Base-by-base conservation (phyloP, 2,329 filamentous ascomycete genomes). In the Cordyceps javanica region DNA sequence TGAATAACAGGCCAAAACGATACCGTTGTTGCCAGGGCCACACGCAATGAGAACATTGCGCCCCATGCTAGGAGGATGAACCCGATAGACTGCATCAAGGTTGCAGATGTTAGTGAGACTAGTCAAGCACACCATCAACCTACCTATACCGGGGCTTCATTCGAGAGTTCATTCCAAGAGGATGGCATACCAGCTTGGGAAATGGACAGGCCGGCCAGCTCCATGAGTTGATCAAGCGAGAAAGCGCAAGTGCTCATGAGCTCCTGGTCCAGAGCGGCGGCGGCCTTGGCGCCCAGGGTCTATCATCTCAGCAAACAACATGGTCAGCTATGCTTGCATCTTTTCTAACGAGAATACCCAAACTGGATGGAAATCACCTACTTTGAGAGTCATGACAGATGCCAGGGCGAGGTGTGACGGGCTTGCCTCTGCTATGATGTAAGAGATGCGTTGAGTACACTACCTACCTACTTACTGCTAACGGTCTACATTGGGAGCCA, bases 181-280 rank as follows among this genome's bases (percentile, higher is more conserved):
- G n/a, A 36, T 19, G 5, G 62, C 77, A 59, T 69, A 92, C 91
- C 86, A 52, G 89, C 91, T 78, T 97, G 91, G 13, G 93, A 93
- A 26, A 97, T 91, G 1, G 91, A 92, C 0, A 99, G 80, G 0
- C 94, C 94, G 44, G 94, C 94, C 8, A 99, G 77, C 70, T 97
- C 94, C 94, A 99, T 97, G 50, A 99, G 78, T 73, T 99, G 94
- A 69, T 97, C 94, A 57, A 99, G 82, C 11, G 91, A 96, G 74
- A 96, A 99, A 9, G 89, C 91, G 1, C 86, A 84, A 11, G 83
- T 82, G 68, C 85, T 89, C 92, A 99, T 97, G 61, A 99, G 86
- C 70, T 99, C 93, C 72, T 90, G 87, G 70, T 99, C 94, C 19
- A 99, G 82, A 49, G 90, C 89, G 0, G 90, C 88, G 0, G 94